phyloP scores from a whole-genome alignment of 2,329 filamentous ascomycete genomes.

The Xylaria sp. region DNA sequence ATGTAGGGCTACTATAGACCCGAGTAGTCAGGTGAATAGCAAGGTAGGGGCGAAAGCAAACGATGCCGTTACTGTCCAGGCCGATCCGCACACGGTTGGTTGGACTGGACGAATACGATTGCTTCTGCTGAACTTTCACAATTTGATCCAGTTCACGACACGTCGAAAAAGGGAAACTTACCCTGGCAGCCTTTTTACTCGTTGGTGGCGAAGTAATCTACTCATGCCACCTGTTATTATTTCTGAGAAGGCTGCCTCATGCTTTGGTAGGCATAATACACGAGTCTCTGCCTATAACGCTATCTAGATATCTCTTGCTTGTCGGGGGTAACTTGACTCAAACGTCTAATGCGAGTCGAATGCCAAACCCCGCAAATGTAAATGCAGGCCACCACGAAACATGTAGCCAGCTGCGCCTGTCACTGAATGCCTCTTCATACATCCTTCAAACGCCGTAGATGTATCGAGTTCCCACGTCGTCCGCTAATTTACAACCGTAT shows the following conservation, averaged over 20 bases:
- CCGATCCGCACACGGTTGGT: background rate
- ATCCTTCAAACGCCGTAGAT: conserved; percentile 31
- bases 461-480: conserved; percentile 8
- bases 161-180: conserved; percentile 24
- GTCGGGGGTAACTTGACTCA: background rate
- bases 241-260: conserved; percentile 12
- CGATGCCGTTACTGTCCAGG: background rate
- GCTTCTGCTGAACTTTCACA: conserved; percentile 4
- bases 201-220: conserved; percentile 13
- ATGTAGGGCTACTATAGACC: background rate
- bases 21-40: background rate
- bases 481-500: conserved; percentile 4
- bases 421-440: conserved; percentile 10
- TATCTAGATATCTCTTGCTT: conserved; percentile 13
- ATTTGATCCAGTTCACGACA: background rate
- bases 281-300: conserved; percentile 19
- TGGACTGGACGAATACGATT: background rate
- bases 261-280: background rate
- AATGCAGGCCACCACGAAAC: conserved; percentile 5
- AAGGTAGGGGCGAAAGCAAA: background rate
- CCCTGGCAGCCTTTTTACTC: conserved; percentile 10
- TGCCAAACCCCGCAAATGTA: conserved; percentile 19
- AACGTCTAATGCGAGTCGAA: conserved; percentile 3
- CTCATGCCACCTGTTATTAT: conserved; percentile 13
- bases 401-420: background rate